Percentiles rank a stretch among this genome's conserved stretches.
These are phyloP conservation scores for Mycena maculata DNA, from an alignment of 768 basidiomycete species.

Conservation along the genomic window DNA sequence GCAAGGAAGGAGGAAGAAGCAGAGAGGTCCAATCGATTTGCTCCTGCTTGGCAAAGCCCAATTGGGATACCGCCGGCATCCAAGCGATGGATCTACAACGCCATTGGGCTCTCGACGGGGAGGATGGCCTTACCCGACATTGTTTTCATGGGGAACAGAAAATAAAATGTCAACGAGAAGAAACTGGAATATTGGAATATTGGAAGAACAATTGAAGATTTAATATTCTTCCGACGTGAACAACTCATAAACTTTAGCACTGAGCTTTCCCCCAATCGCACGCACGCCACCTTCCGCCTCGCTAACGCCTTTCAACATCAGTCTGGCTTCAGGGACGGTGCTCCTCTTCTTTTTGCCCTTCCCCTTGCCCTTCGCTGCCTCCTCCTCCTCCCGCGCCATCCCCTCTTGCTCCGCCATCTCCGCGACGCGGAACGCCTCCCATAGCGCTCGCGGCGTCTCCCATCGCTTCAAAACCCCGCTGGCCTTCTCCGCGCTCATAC, in stretches of 20 bases:
- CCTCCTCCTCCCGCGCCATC: conserved; percentile 23
- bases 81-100: conserved; percentile 21
- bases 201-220: no score
- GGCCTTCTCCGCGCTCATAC: conserved; percentile 57
- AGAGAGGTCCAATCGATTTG: conserved; percentile 14
- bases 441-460: conserved; percentile 50
- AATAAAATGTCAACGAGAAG: no score
- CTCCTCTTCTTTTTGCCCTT: conserved; percentile 37
- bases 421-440: conserved; percentile 46
- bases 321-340: conserved; percentile 21
- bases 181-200: no score
- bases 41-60: conserved; percentile 12
- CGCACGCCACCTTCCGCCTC: conserved; percentile 34
- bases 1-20: conserved; percentile 15
- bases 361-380: conserved; percentile 31
- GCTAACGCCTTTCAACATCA: conserved; percentile 35
- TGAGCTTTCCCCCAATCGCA: conserved; percentile 37
- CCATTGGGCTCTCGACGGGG: no score
- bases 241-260: conserved; percentile 30
- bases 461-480: conserved; percentile 49
- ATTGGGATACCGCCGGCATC: conserved; percentile 21
- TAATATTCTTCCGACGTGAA: conserved; percentile 28
- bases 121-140: no score
- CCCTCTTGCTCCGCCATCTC: conserved; percentile 32
- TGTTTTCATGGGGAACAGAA: no score